Evolutionary conservation across 495 filamentous ascomycete genomes (phyloP).

Genomic region (Cudoniella acicularis): DNA sequence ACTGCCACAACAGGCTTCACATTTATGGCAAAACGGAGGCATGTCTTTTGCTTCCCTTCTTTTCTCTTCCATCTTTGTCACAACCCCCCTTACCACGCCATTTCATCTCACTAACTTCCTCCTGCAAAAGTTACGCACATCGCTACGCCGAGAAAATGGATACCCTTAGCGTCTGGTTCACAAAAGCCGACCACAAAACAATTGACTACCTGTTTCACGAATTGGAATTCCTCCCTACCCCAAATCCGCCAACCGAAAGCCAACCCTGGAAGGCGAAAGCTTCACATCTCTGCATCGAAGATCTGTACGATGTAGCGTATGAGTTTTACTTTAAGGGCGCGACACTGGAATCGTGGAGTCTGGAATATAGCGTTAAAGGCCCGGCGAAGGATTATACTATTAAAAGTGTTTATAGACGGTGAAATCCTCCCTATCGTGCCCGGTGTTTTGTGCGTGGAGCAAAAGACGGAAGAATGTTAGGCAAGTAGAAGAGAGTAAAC

Average conservation of each 20-base stretch:
- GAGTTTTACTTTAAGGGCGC: conserved; percentile 54
- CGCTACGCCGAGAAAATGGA: conserved; percentile 53
- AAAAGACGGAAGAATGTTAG: too few species aligned
- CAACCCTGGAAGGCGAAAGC: conserved; percentile 53
- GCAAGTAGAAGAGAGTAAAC: too few species aligned
- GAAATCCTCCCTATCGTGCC: too few species aligned
- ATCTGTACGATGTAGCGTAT: conserved; percentile 62
- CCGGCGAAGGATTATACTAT: conserved; percentile 67
- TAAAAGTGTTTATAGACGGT: conserved; percentile 41
- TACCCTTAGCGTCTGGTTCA: conserved; percentile 64
- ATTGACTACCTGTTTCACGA: conserved; percentile 68
- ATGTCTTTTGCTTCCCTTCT: too few species aligned
- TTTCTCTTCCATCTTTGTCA: too few species aligned
- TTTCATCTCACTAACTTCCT: too few species aligned
- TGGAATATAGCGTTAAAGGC: conserved; percentile 59
- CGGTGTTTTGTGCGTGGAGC: too few species aligned
- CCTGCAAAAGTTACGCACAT: conserved; percentile 47
- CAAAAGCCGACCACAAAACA: conserved; percentile 48
- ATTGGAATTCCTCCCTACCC: conserved; percentile 30
- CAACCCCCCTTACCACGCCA: too few species aligned
- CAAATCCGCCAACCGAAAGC: not conserved
- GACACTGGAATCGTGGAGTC: conserved; percentile 48
- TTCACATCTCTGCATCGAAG: conserved; percentile 59
- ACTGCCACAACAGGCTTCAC: too few species aligned
- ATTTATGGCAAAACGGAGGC: not conserved